Evolutionary conservation across 495 filamentous ascomycete species (phyloP).

Genomic region (Penicillium argentinense): DNA sequence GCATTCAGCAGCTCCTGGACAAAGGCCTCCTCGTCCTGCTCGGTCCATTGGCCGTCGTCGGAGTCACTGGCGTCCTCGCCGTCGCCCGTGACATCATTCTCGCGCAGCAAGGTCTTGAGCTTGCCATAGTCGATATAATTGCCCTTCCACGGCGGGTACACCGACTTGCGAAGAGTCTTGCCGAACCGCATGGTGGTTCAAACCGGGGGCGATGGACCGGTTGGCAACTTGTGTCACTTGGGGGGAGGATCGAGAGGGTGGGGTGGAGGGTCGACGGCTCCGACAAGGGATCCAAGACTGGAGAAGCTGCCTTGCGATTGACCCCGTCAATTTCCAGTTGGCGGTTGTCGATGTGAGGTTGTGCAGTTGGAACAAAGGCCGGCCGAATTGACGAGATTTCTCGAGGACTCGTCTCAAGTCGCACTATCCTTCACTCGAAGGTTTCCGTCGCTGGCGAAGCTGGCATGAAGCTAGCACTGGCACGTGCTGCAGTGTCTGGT

Average conservation of each 20-base stretch:
- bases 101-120: conserved; percentile 83
- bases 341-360: too few relatives aligned
- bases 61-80: conserved; percentile 54
- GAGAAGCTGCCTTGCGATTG: too few relatives aligned
- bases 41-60: conserved; percentile 71
- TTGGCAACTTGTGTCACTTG: conserved; percentile 6
- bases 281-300: too few relatives aligned
- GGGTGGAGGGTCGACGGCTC: too few relatives aligned
- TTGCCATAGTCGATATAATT: conserved; percentile 94
- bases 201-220: background rate
- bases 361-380: too few relatives aligned
- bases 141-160: conserved; percentile 86
- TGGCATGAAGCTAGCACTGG: background rate
- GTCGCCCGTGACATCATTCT: conserved; percentile 55
- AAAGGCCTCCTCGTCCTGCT: conserved; percentile 90
- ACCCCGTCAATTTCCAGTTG: too few relatives aligned
- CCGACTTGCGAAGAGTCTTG: conserved; percentile 73
- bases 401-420: too few relatives aligned
- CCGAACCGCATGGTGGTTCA: conserved; percentile 82
- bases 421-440: too few relatives aligned
- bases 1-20: conserved; percentile 93
- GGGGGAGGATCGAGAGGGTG: background rate
- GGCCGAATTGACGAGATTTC: too few relatives aligned
- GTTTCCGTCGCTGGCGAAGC: too few relatives aligned
- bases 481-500: conserved; percentile 12